Evolutionary conservation across 139 green algal species (phyloP).

Genomic region (Tetradesmus lagerheimii): DNA sequence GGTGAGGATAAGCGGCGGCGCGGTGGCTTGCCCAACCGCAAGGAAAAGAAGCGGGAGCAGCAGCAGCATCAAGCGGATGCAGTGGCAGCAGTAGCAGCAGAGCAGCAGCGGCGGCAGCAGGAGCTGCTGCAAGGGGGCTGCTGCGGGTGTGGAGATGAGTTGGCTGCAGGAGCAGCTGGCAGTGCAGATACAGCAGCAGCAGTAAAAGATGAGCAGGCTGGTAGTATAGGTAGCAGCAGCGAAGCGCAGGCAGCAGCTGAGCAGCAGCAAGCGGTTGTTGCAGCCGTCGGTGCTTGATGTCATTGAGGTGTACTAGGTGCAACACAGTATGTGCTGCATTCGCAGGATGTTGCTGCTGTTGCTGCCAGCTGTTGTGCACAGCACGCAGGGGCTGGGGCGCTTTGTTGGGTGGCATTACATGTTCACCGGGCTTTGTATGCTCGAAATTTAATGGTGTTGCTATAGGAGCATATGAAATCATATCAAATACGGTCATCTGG

Average conservation of each 20-base stretch:
- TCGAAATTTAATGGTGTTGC: too few species aligned
- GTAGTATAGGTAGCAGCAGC: not conserved
- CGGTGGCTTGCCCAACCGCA: not conserved
- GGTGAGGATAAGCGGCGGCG: constrained; percentile 29
- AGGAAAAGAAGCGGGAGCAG: constrained; percentile 20
- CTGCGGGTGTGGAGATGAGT: not conserved
- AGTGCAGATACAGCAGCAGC: not conserved
- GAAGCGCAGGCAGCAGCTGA: not conserved
- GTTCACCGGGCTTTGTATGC: too few species aligned
- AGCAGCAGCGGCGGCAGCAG: not conserved
- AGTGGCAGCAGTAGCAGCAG: not conserved
- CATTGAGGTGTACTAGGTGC: too few species aligned
- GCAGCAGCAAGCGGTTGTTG: not conserved
- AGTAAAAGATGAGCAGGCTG: not conserved
- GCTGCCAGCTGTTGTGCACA: too few species aligned
- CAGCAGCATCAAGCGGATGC: constrained; percentile 6
- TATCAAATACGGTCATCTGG: too few species aligned
- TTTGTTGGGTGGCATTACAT: too few species aligned
- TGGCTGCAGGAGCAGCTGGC: not conserved
- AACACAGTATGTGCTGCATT: too few species aligned
- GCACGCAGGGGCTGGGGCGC: too few species aligned
- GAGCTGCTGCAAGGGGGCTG: not conserved
- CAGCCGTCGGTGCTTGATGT: not conserved
- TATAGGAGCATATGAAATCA: too few species aligned
- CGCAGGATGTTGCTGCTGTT: too few species aligned